phyloP scores from a whole-genome alignment of 768 basidiomycete species.

The Mycena haematopus region DNA sequence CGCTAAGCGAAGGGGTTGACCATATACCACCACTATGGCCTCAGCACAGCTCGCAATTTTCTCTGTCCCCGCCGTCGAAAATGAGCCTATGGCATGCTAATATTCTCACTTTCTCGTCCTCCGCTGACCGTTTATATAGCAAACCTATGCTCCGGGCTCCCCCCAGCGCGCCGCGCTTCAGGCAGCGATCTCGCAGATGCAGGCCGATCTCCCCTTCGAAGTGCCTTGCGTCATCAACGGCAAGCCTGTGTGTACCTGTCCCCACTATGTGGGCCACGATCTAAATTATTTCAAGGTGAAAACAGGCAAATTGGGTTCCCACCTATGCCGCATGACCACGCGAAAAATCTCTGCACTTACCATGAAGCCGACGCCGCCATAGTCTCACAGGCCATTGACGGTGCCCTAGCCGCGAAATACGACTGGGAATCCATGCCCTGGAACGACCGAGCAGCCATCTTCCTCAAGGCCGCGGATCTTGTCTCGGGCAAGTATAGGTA shows the following conservation, averaged over 20 bases:
- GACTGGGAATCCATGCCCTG: slow-evolving; percentile 96
- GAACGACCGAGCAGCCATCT: slow-evolving; percentile 97
- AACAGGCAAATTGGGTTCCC: slow-evolving; percentile 80
- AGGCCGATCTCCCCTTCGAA: slow-evolving; percentile 84
- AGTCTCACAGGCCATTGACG: slow-evolving; percentile 81
- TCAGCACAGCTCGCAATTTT: slow-evolving; percentile 83
- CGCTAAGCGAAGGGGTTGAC: not conserved
- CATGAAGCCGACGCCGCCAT: slow-evolving; percentile 86
- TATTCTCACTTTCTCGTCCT: slow-evolving; percentile 4
- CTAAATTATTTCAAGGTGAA: slow-evolving; percentile 59
- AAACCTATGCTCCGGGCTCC: slow-evolving; percentile 79
- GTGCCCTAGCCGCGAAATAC: slow-evolving; percentile 83
- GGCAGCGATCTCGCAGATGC: slow-evolving; percentile 80
- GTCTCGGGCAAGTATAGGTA: slow-evolving; percentile 96
- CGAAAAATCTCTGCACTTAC: slow-evolving; percentile 80
- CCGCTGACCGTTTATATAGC: slow-evolving; percentile 47
- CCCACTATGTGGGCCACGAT: not conserved
- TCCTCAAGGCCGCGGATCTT: slow-evolving; percentile 97
- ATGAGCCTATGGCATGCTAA: slow-evolving; percentile 88
- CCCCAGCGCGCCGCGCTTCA: slow-evolving; percentile 76
- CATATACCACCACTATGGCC: slow-evolving; percentile 55
- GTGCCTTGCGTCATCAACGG: slow-evolving; percentile 95
- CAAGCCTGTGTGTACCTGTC: slow-evolving; percentile 61
- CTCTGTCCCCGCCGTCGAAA: slow-evolving; percentile 84
- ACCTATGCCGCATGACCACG: slow-evolving; percentile 86